A percentile compares a stretch with the other conserved stretches of the same genome.
Evolutionary conservation across 2,329 filamentous ascomycete genomes (phyloP).

Genomic region (Botryosphaeria agaves): DNA sequence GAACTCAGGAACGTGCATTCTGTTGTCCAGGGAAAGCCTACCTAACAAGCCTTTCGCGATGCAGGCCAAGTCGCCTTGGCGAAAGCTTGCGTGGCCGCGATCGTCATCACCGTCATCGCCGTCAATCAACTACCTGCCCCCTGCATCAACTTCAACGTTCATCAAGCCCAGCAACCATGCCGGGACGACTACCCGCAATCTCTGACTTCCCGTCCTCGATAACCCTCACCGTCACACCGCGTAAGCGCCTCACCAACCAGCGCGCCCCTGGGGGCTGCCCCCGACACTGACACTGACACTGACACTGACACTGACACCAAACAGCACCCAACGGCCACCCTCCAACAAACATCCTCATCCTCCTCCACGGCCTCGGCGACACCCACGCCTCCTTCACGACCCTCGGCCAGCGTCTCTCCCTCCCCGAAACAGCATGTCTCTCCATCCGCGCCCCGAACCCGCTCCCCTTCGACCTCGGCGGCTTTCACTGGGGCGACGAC

Average conservation of each 20-base stretch:
- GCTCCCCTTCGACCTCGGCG: constrained; percentile 44
- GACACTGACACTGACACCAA: constrained; percentile 9
- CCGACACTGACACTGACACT: constrained; percentile 6
- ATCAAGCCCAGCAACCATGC: constrained; percentile 23
- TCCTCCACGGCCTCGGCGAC: constrained; percentile 77
- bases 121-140: too few relatives aligned
- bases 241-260: constrained; percentile 25
- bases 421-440: constrained; percentile 64
- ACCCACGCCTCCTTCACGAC: constrained; percentile 47
- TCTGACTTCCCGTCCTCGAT: constrained; percentile 24
- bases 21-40: too few relatives aligned
- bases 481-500: constrained; percentile 46
- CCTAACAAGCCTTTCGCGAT: too few relatives aligned
- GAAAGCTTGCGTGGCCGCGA: too few relatives aligned
- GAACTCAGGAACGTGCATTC: too few relatives aligned
- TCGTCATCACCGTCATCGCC: too few relatives aligned
- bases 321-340: constrained; percentile 32
- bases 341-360: constrained; percentile 57
- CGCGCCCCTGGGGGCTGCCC: too few relatives aligned
- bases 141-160: too few relatives aligned
- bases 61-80: too few relatives aligned
- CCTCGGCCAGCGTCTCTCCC: constrained; percentile 49
- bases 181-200: constrained; percentile 23
- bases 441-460: constrained; percentile 53
- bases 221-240: constrained; percentile 23